Evolutionary conservation across 2,329 filamentous ascomycete genomes (phyloP).

Genomic region (Cordyceps javanica): DNA sequence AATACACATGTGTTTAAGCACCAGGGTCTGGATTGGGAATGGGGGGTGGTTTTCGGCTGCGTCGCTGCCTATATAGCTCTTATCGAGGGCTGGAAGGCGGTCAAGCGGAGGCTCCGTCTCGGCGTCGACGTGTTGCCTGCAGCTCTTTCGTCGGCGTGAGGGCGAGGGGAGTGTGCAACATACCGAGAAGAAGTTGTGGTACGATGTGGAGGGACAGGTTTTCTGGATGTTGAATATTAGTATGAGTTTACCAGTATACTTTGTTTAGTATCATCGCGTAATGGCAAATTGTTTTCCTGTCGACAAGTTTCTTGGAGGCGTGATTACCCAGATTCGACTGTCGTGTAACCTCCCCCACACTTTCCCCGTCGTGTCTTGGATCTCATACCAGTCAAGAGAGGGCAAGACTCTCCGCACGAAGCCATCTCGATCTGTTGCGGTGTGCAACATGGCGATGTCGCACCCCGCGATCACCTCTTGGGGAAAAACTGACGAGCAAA

Average conservation of each 20-base stretch:
- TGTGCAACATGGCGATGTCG: background rate
- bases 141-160: background rate
- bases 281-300: slow-evolving; percentile 14
- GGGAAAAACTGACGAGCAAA: too few species aligned
- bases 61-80: slow-evolving; percentile 55
- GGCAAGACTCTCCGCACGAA: background rate
- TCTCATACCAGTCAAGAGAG: background rate
- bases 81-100: slow-evolving; percentile 64
- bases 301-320: background rate
- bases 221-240: slow-evolving; percentile 13
- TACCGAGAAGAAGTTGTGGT: background rate
- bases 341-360: background rate
- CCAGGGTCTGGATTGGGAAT: slow-evolving; percentile 62
- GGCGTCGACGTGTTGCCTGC: slow-evolving; percentile 24
- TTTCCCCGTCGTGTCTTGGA: background rate
- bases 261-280: slow-evolving; percentile 14
- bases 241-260: slow-evolving; percentile 13
- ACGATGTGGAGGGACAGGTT: slow-evolving; percentile 6
- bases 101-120: slow-evolving; percentile 46
- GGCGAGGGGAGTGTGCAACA: background rate
- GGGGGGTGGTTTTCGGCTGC: slow-evolving; percentile 59
- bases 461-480: background rate
- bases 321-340: background rate
- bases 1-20: slow-evolving; percentile 66
- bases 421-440: background rate